Base-by-base conservation (phyloP, 106 monocot species). In the Iris macrosiphon region DNA sequence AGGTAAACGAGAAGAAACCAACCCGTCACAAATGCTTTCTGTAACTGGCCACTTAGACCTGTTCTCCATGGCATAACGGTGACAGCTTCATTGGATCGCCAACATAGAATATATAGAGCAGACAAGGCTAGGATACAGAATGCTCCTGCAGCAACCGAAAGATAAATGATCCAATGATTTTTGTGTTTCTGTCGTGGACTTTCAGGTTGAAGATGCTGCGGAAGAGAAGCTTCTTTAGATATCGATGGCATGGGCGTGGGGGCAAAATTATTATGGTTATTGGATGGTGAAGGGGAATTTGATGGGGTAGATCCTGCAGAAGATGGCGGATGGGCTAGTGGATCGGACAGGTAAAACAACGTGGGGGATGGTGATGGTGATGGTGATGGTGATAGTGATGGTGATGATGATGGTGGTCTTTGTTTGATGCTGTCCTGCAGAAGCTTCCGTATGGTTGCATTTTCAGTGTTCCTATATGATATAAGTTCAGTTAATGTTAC, bases 11-110 rank as follows among this genome's bases (percentile, higher is more conserved):
- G 22, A 13, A 6, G 25, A 60, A 63, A 55, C 21, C 7, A 51
- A 87, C 96, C 96, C 72, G 82, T 83, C 26, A 83, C 83, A 62
- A 80, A 72, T 61, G 96, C 82, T 65, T 80, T 86, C 67, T 79
- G 85, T 10, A 90, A 61, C 24, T 89, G 89, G 27, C 72, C 80
- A 35, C 77, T 96, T 49, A 83, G 68, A 43, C 80, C 80, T 7
- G 86, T 80, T 54, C 77, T 22, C 86, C 79, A 90, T 20, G 96
- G 96, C 69, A 71, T 90, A 22, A 96, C 74, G 9, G 62, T 63
- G 4, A 62, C 75, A 57, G 59, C 68, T 57, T 75, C 80, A 15
- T 54, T 70, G 2, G 14, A 12, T 30, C 72, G 82, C 49, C 24
- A 69, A 38, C 48, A 78, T 45, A 72, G 22, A 31, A 68, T 20